Evolutionary conservation across 2,329 filamentous ascomycete species (phyloP), one percentile per base, ranked within the genome.

Genomic region (Ampelomyces quisqualis): DNA sequence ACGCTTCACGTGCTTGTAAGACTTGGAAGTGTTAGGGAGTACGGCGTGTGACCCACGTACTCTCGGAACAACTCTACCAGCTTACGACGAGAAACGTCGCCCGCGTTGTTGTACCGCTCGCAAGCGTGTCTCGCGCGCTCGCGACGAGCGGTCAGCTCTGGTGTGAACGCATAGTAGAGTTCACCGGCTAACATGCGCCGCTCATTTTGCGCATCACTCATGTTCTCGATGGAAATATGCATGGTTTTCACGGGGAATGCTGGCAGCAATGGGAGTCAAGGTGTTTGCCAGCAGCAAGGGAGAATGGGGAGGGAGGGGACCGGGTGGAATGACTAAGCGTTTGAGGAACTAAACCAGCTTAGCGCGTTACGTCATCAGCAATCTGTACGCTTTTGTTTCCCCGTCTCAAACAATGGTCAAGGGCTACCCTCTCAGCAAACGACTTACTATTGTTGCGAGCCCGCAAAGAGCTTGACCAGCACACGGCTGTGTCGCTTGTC

Each of bases 101-200:
- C 77, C 1, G 79, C 76, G 33, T 72, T 74, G 66, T 89, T 90
- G 70, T 82, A 89, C 17, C 73, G 73, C 15, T 75, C 65, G 54
- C 77, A 81, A 0, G 86, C 85, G 21, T 71, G 66, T 28, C 75
- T 75, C 81, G 75, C n/a, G 71, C 70, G 13, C 88, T 79, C 26
- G 77, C 82, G 1, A n/a, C n/a, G n/a, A n/a, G 77, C 80, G 2
- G 79, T 68, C 3, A 93, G 80, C 22, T 85, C 78, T 0, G 86
- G 84, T 1, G 80, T 79, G 59, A 90, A 90, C 28, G 85, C 81
- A 54, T 82, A 78, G 66, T 89, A 90, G 8, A 91, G 76, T 62
- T 91, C 82, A 34, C 85, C 85, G 10, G 75, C 72, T 33, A 71
- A 67, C 83, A 88, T 88, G 31, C 60, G 64, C 29, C 58, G 53